Percentiles rank a stretch among this genome's conserved stretches.
These are phyloP conservation scores for Eucalyptus brandiana DNA, from an alignment of 345 rosid species.

Conservation along the genomic window DNA sequence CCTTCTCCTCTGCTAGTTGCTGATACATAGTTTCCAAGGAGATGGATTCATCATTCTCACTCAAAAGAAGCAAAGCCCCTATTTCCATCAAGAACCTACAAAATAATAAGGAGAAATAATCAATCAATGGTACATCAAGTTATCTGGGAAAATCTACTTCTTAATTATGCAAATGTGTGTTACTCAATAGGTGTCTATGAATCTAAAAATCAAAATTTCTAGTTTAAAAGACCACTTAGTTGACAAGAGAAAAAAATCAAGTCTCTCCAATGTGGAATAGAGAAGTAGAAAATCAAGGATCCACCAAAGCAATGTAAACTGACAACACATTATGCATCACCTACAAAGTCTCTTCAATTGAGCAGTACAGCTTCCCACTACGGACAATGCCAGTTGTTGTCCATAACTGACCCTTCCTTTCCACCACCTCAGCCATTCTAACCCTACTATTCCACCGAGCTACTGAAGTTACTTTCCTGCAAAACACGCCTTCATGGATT, in stretches of 20 bases:
- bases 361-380: constrained; percentile 40
- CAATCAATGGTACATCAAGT: neutral
- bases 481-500: neutral
- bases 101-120: neutral
- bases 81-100: constrained; percentile 67
- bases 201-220: neutral
- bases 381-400: constrained; percentile 60
- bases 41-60: constrained; percentile 16
- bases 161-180: neutral
- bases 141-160: neutral
- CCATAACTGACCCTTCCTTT: constrained; percentile 80
- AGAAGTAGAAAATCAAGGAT: neutral
- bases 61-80: constrained; percentile 57
- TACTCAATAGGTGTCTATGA: neutral
- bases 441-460: constrained; percentile 46
- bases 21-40: constrained; percentile 40
- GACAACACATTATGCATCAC: neutral
- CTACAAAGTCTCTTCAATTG: constrained; percentile 73
- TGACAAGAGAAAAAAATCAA: neutral
- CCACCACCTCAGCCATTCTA: constrained; percentile 59
- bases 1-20: constrained; percentile 30
- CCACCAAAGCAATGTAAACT: neutral
- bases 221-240: neutral
- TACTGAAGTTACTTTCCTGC: constrained; percentile 47
- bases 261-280: neutral